Evolutionary conservation across 495 filamentous ascomycete species (phyloP), one percentile per base, ranked within the genome.

Genomic region (Lasiosphaeris hirsuta): DNA sequence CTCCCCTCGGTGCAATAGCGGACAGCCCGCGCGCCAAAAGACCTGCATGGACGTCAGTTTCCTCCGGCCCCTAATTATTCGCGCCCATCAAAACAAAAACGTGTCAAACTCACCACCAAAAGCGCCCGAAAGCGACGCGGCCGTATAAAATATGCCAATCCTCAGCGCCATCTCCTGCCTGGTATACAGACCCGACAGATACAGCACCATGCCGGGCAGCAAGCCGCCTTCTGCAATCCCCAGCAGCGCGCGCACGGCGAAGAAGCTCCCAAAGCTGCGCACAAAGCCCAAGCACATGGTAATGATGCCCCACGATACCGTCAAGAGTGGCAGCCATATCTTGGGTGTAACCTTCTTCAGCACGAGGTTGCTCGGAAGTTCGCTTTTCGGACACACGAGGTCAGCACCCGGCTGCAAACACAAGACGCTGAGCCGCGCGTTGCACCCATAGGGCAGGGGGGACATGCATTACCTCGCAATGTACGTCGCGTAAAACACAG

Each of bases 301-400:
- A 34, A 77, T 70, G 38, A 78, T 47, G 7, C 81, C 84, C 84
- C 83, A 88, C 8, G 71, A 60, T 17, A 83, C 62, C 54, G 81
- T 80, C 43, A 85, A 71, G 34, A 75, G 72, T 9, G 84, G 78
- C 43, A 85, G 65, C 82, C 82, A 86, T 47, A 83, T 63, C 30
- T 70, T 83, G 7, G 88, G 88, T 0, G 79, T 75, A 9, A 89
- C 66, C 50, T 79, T 80, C 70, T 96, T 96, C 38, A 97, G 81
- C 19, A 96, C 74, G 39, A 97, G 65, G 65, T 97, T 96, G 40
- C 89, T 93, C 42, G 90, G 71, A 0, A 92, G 86, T 75, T 96
- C 92, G 63, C 88, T 76, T 60, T 61, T 33, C 56, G 1, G 11
- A 9, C 10, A 39, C 54, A 55, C 10, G 30, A 3, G 18, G 47